phyloP scores from a whole-genome alignment of 208 protist genomes.

The Leishmania arabica region DNA sequence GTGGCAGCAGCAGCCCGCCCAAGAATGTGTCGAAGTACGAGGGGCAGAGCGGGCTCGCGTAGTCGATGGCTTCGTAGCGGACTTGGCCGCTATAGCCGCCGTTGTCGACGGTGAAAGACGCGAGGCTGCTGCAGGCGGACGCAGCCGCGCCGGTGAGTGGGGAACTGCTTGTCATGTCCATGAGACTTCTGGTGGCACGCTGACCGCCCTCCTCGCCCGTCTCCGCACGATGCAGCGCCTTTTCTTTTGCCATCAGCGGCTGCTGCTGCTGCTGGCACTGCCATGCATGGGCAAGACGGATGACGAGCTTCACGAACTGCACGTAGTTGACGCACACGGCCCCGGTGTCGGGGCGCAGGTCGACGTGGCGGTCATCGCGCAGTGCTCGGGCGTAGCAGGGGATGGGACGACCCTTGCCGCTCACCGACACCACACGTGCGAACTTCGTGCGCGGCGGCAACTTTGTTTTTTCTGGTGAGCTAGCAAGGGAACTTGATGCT shows the following conservation, averaged over 20 bases:
- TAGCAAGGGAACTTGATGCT: neutral
- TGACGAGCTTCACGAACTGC: slow-evolving; percentile 70
- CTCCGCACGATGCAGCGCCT: slow-evolving; percentile 2
- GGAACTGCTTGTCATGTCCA: neutral
- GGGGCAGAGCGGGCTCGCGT: slow-evolving; percentile 39
- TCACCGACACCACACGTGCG: slow-evolving; percentile 15
- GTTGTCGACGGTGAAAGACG: neutral
- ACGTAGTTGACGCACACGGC: slow-evolving; percentile 55
- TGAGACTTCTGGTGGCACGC: neutral
- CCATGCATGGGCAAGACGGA: slow-evolving; percentile 74
- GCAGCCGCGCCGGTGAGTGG: neutral
- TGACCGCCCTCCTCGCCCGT: neutral
- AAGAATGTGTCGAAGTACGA: slow-evolving; percentile 48
- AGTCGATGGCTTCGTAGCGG: slow-evolving; percentile 41
- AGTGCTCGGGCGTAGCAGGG: slow-evolving; percentile 45
- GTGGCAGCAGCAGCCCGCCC: slow-evolving; percentile 46
- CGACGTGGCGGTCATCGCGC: slow-evolving; percentile 59
- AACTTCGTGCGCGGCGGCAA: neutral
- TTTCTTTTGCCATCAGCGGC: neutral
- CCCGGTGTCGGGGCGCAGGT: slow-evolving; percentile 53
- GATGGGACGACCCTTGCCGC: slow-evolving; percentile 19
- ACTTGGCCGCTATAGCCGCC: neutral
- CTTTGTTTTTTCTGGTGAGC: neutral
- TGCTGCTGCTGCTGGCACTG: slow-evolving; percentile 39
- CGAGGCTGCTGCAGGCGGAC: neutral